Evolutionary conservation across 805 yeast species (phyloP).

Genomic region (Zygosaccharomyces lentus): DNA sequence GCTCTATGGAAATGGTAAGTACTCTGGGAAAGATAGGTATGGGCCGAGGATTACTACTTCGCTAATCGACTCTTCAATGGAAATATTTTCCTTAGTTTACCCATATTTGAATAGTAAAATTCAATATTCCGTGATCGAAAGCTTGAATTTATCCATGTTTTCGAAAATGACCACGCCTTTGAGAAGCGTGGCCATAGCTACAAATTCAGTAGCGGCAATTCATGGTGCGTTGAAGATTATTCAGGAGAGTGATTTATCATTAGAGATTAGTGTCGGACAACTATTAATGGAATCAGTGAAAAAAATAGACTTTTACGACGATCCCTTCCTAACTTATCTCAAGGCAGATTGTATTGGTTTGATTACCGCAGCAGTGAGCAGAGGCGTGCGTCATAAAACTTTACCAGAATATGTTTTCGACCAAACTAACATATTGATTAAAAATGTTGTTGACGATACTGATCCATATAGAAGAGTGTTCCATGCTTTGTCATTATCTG

Average conservation of each 20-base stretch:
- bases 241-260: conserved; percentile 19
- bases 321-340: conserved; percentile 40
- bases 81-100: conserved; percentile 65
- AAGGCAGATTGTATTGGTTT: conserved; percentile 60
- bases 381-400: conserved; percentile 10
- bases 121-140: conserved; percentile 84
- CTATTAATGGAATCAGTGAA: conserved; percentile 50
- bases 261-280: conserved; percentile 40
- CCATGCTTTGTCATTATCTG: conserved; percentile 46
- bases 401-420: conserved; percentile 29
- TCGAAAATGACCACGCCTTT: conserved; percentile 36
- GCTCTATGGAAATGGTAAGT: conserved; percentile 24
- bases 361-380: conserved; percentile 36
- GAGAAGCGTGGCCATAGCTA: conserved; percentile 46
- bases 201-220: conserved; percentile 62
- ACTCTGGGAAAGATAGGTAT: conserved; percentile 14
- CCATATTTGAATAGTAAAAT: conserved; percentile 70
- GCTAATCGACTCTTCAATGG: conserved; percentile 73
- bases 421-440: conserved; percentile 52
- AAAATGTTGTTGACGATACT: conserved; percentile 58
- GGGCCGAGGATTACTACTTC: conserved; percentile 47
- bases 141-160: conserved; percentile 54
- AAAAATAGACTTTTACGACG: conserved; percentile 38
- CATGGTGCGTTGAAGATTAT: conserved; percentile 43
- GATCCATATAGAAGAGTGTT: conserved; percentile 65